Percentiles rank a stretch among this genome's conserved stretches.
phyloP scores from a whole-genome alignment of 2,329 filamentous ascomycete species.

The Aspergillus calidoustus region DNA sequence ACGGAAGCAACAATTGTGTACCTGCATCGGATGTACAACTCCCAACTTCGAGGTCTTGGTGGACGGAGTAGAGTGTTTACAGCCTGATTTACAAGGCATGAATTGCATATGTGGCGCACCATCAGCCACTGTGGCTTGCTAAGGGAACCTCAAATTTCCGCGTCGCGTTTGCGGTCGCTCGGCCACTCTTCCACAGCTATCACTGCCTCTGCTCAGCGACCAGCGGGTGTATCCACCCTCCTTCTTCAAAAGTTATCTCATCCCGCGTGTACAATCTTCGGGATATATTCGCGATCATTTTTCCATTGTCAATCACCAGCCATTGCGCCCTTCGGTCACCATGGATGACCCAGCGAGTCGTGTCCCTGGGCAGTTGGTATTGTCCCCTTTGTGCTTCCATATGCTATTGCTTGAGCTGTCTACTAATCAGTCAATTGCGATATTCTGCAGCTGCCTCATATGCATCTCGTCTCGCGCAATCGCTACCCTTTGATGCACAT shows the following conservation, averaged over 20 bases:
- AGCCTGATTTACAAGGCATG: not conserved
- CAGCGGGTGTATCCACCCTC: conserved; percentile 3
- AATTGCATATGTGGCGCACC: conserved; percentile 15
- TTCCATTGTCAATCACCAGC: conserved; percentile 10
- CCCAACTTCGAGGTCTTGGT: not conserved
- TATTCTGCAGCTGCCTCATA: conserved; percentile 72
- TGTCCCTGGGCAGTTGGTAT: conserved; percentile 51
- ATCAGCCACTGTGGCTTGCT: conserved; percentile 18
- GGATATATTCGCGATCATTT: conserved; percentile 22
- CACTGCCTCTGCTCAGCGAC: conserved; percentile 8
- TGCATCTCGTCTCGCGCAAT: conserved; percentile 85
- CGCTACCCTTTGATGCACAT: conserved; percentile 75
- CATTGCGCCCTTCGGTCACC: conserved; percentile 30
- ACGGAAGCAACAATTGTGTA: not conserved
- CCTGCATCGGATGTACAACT: not conserved
- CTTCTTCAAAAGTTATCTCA: conserved; percentile 18
- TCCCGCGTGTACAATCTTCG: conserved; percentile 5
- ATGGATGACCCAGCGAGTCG: conserved; percentile 54
- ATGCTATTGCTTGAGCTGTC: conserved; percentile 11
- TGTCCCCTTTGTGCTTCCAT: conserved; percentile 25
- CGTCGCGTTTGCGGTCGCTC: conserved; percentile 40
- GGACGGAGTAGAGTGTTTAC: not conserved
- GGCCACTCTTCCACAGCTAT: conserved; percentile 17
- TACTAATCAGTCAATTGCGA: conserved; percentile 20
- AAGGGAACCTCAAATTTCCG: conserved; percentile 40